Evolutionary conservation across 2,329 filamentous ascomycete genomes (phyloP).

Genomic region (Bipolaris bicolor): DNA sequence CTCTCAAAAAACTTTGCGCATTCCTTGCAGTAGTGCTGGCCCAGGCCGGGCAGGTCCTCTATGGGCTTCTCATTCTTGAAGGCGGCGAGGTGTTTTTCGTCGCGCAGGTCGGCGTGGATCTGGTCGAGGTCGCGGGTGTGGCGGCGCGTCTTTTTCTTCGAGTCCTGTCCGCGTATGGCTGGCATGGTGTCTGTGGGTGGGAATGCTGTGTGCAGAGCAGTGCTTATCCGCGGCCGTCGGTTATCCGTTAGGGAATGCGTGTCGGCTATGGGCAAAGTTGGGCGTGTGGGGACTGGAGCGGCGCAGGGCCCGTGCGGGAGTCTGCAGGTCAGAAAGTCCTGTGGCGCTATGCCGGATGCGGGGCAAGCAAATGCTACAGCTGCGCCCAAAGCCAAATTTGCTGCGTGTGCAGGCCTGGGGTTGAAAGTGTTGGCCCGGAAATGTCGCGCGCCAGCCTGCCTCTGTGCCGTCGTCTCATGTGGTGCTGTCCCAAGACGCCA

Average conservation of each 20-base stretch:
- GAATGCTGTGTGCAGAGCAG: constrained; percentile 19
- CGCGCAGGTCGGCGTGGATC: constrained; percentile 80
- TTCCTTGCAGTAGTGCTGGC: constrained; percentile 85
- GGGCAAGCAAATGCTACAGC: constrained; percentile 7
- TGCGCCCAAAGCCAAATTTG: constrained; percentile 13
- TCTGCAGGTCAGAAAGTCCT: constrained; percentile 40
- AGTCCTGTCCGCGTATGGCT: constrained; percentile 57
- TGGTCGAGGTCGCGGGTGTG: constrained; percentile 85
- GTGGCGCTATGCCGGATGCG: constrained; percentile 17
- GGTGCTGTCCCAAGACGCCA: constrained; percentile 4
- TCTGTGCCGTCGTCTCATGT: background rate
- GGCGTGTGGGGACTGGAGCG: constrained; percentile 22
- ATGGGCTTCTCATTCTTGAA: constrained; percentile 78
- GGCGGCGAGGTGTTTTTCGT: constrained; percentile 78
- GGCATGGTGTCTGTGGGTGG: constrained; percentile 54
- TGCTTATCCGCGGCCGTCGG: constrained; percentile 35
- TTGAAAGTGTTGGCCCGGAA: constrained; percentile 22
- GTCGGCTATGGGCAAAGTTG: constrained; percentile 34
- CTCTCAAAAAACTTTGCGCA: constrained; percentile 97
- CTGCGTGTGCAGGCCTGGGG: constrained; percentile 32
- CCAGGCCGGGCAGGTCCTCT: constrained; percentile 88
- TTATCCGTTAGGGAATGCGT: constrained; percentile 29
- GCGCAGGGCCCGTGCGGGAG: constrained; percentile 18
- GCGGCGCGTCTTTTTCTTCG: constrained; percentile 56
- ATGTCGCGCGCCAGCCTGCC: constrained; percentile 3